Conservation (phyloP, 805 yeast species). For the Yamadazyma nakazawae region DNA sequence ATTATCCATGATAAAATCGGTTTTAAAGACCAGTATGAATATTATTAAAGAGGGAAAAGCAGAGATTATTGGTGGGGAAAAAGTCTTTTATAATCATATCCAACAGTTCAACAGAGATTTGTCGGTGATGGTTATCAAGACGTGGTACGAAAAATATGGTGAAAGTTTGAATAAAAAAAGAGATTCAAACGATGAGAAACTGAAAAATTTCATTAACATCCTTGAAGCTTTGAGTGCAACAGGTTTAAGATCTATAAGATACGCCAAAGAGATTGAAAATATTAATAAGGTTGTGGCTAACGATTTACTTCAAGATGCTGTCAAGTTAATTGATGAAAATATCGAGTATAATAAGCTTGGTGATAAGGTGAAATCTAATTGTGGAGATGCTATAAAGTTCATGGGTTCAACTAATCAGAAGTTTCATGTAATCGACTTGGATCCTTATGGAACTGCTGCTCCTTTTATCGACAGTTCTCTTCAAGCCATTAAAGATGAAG, state of each 20-base stretch:
- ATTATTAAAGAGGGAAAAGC: conserved; percentile 76
- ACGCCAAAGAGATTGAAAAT: conserved; percentile 85
- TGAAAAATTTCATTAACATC: conserved; percentile 48
- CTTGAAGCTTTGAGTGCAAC: conserved; percentile 93
- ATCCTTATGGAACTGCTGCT: conserved; percentile 96
- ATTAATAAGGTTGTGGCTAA: conserved; percentile 79
- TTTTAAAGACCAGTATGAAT: conserved; percentile 15
- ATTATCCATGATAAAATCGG: conserved; percentile 5
- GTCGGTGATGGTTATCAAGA: conserved; percentile 77
- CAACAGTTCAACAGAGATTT: conserved; percentile 96
- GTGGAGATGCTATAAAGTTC: conserved; percentile 86
- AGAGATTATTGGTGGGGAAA: conserved; percentile 68
- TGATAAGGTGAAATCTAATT: conserved; percentile 58
- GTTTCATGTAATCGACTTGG: conserved; percentile 88
- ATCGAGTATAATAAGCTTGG: conserved; percentile 61
- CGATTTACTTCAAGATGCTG: conserved; percentile 85
- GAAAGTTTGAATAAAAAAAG: conserved; percentile 11
- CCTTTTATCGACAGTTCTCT: conserved; percentile 94
- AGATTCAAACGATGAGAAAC: conserved; percentile 12
- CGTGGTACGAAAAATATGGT: conserved; percentile 60
- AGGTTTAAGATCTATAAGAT: conserved; percentile 89
- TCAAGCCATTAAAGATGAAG: conserved; percentile 79
- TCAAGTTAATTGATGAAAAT: conserved; percentile 70
- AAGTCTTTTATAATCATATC: conserved; percentile 91
- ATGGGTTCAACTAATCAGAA: conserved; percentile 51